A percentile compares a stretch with the other conserved stretches of the same genome.
phyloP scores from a whole-genome alignment of 228 moss, liverwort and hornwort species.

The Sphagnum fallax region DNA sequence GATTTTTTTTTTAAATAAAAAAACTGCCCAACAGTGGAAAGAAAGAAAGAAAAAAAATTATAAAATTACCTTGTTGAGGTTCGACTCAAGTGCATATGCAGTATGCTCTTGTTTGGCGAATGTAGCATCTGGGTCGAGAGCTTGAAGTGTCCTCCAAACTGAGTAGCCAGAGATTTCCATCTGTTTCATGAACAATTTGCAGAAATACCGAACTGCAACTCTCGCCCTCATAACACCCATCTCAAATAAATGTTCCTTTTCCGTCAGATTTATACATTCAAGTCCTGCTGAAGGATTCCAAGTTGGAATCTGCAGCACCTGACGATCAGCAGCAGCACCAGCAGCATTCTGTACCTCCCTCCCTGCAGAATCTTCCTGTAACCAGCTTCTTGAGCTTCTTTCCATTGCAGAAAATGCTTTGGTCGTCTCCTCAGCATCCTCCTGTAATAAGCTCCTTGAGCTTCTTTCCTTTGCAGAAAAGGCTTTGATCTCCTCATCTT shows the following conservation, averaged over 20 bases:
- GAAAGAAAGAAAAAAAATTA: too few species aligned
- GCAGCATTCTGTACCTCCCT: too few species aligned
- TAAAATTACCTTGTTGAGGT: constrained; percentile 20
- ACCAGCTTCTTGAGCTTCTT: neutral
- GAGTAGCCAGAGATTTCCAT: constrained; percentile 48
- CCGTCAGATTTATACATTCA: constrained; percentile 10
- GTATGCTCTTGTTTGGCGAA: constrained; percentile 35
- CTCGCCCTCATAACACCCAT: constrained; percentile 29
- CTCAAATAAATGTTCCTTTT: constrained; percentile 25
- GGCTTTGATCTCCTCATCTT: too few species aligned
- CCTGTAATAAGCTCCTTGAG: too few species aligned
- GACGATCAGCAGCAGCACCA: too few species aligned
- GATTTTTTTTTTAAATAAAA: too few species aligned
- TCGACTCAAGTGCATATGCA: constrained; percentile 34
- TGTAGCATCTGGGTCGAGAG: constrained; percentile 34
- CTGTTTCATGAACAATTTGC: constrained; percentile 47
- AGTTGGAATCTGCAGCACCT: too few species aligned
- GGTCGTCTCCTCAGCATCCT: neutral
- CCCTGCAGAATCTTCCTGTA: neutral
- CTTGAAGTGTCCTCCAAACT: constrained; percentile 37
- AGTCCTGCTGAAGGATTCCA: too few species aligned
- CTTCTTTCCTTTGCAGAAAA: too few species aligned
- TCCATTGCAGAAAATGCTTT: neutral
- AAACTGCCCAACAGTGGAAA: too few species aligned
- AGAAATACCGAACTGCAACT: constrained; percentile 37